These are phyloP conservation scores for Ophiocordyceps australis DNA, from an alignment of 2,329 filamentous ascomycete genomes.

Conservation along the genomic window DNA sequence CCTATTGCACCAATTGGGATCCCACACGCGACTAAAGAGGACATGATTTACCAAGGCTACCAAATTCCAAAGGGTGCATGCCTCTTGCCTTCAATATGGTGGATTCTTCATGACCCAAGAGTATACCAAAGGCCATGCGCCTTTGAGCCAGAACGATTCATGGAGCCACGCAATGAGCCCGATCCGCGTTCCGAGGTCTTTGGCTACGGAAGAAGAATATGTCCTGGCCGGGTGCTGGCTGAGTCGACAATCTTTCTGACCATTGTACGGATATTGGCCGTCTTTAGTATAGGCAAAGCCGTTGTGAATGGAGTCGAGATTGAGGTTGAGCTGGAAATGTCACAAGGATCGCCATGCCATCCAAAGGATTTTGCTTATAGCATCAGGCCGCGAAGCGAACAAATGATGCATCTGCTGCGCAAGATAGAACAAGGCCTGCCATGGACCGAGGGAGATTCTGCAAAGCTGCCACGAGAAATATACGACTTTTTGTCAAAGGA, in stretches of 20 bases:
- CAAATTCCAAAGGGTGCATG: slow-evolving; percentile 10
- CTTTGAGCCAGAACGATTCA: slow-evolving; percentile 16
- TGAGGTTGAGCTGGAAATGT: slow-evolving; percentile 4
- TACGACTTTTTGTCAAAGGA: too few species aligned
- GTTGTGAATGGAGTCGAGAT: slow-evolving; percentile 15
- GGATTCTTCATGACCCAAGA: slow-evolving; percentile 43
- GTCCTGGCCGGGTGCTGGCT: slow-evolving; percentile 14
- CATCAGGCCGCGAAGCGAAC: neutral
- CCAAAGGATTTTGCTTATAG: neutral
- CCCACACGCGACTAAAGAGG: slow-evolving; percentile 15
- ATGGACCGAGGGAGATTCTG: slow-evolving; percentile 4
- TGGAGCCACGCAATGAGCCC: slow-evolving; percentile 9
- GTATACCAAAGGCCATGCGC: slow-evolving; percentile 30
- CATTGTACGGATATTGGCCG: slow-evolving; percentile 21
- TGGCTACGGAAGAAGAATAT: slow-evolving; percentile 17
- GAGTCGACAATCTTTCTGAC: slow-evolving; percentile 12
- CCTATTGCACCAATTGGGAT: slow-evolving; percentile 16
- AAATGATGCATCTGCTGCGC: neutral
- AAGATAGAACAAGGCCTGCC: slow-evolving; percentile 2
- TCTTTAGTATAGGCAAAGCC: slow-evolving; percentile 7
- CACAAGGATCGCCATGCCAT: slow-evolving; percentile 1
- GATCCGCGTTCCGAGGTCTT: slow-evolving; percentile 11
- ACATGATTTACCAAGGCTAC: slow-evolving; percentile 6
- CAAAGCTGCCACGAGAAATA: too few species aligned
- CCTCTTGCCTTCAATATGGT: slow-evolving; percentile 9